Conservation (phyloP, 2,329 filamentous ascomycete genomes). For the Aspergillus sp. region DNA sequence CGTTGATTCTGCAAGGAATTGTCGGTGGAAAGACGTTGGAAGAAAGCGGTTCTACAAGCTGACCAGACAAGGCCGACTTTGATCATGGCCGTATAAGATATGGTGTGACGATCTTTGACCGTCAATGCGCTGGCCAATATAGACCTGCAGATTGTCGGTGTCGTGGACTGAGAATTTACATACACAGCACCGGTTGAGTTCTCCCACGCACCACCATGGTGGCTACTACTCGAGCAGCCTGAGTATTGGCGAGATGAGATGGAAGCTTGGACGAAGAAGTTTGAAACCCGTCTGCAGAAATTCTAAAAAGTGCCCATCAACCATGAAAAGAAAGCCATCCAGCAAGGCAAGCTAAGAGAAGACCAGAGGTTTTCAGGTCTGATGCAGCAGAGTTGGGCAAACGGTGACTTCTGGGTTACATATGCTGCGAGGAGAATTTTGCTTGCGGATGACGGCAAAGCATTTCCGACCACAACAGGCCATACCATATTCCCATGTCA, state of each 20-base stretch:
- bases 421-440: conserved; percentile 10
- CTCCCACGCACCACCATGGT: conserved; percentile 16
- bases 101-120: conserved; percentile 19
- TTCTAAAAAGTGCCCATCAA: conserved; percentile 11
- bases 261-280: conserved; percentile 12
- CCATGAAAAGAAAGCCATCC: conserved; percentile 7
- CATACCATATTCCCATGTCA: no score
- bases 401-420: conserved; percentile 9
- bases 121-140: conserved; percentile 13
- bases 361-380: conserved; percentile 6
- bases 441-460: neutral
- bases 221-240: conserved; percentile 17
- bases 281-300: conserved; percentile 8
- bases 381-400: conserved; percentile 10
- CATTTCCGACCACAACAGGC: no score
- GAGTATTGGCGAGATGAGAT: conserved; percentile 16
- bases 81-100: conserved; percentile 18
- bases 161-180: conserved; percentile 20
- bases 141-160: conserved; percentile 9
- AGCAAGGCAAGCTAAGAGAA: conserved; percentile 3
- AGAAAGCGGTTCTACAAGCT: conserved; percentile 1
- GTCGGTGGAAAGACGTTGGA: conserved; percentile 1
- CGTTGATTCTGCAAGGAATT: neutral
- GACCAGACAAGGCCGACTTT: conserved; percentile 1
- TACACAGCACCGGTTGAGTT: conserved; percentile 17